Conservation (phyloP, 2,329 filamentous ascomycete genomes). For the Colletotrichum sp. region DNA sequence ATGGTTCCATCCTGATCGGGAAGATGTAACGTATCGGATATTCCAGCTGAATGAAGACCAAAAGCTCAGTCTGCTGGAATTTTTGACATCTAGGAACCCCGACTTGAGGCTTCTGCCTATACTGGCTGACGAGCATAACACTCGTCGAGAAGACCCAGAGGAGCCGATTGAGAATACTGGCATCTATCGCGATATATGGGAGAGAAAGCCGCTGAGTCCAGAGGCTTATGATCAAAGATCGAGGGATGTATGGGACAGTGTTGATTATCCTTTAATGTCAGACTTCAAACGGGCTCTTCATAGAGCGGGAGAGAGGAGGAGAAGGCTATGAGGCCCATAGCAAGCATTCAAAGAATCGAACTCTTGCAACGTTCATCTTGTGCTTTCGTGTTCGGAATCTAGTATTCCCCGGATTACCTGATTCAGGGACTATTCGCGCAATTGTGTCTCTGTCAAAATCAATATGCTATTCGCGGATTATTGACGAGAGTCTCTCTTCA, state of each 20-base stretch:
- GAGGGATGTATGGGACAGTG: neutral
- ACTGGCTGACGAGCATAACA: neutral
- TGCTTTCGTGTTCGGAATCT: neutral
- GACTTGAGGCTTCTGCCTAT: neutral
- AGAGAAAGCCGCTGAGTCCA: neutral
- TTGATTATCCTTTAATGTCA: neutral
- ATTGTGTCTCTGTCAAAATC: neutral
- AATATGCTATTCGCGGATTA: neutral
- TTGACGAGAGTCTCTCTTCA: neutral
- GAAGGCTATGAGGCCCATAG: neutral
- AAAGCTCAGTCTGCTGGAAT: neutral
- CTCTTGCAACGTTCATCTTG: neutral
- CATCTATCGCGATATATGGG: neutral
- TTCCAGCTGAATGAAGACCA: neutral
- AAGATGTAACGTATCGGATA: neutral
- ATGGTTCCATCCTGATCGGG: neutral
- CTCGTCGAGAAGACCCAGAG: neutral
- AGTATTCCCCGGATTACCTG: fast-evolving
- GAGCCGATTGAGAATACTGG: neutral
- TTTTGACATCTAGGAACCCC: neutral
- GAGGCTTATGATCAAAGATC: neutral
- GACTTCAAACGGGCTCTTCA: neutral
- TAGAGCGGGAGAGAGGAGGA: neutral
- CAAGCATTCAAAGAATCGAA: neutral
- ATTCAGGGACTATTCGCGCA: fast-evolving